Conservation (phyloP, 2,329 filamentous ascomycete species). For the Colletotrichum tanaceti region DNA sequence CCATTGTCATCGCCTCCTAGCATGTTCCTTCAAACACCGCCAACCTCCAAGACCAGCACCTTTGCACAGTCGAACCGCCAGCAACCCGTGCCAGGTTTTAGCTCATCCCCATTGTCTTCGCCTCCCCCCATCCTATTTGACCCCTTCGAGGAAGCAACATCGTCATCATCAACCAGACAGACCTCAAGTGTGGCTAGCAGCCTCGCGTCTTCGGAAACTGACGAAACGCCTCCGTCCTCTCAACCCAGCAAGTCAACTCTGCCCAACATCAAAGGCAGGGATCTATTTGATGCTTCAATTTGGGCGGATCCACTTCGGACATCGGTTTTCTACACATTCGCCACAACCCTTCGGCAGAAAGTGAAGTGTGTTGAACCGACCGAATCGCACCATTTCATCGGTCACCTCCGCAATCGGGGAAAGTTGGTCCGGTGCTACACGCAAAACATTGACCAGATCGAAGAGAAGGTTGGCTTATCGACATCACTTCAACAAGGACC, state of each 20-base stretch:
- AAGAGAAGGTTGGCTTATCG: constrained; percentile 75
- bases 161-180: constrained; percentile 48
- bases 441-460: constrained; percentile 80
- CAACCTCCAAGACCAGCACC: neutral
- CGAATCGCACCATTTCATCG: constrained; percentile 75
- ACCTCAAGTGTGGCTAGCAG: constrained; percentile 51
- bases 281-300: constrained; percentile 77
- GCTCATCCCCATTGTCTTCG: constrained; percentile 68
- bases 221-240: constrained; percentile 56
- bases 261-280: constrained; percentile 75
- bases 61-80: constrained; percentile 8
- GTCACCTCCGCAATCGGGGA: constrained; percentile 72
- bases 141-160: constrained; percentile 56
- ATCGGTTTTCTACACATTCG: constrained; percentile 78
- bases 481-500: constrained; percentile 71
- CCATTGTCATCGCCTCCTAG: constrained; percentile 52
- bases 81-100: constrained; percentile 39
- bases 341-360: constrained; percentile 73
- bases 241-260: constrained; percentile 54
- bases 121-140: constrained; percentile 66
- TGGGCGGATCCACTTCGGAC: constrained; percentile 76
- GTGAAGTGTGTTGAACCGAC: constrained; percentile 73
- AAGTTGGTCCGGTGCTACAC: constrained; percentile 79
- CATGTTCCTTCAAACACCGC: constrained; percentile 16
- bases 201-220: constrained; percentile 58